Conservation (phyloP, 768 basidiomycete genomes). For the Boletus barrowsii region DNA sequence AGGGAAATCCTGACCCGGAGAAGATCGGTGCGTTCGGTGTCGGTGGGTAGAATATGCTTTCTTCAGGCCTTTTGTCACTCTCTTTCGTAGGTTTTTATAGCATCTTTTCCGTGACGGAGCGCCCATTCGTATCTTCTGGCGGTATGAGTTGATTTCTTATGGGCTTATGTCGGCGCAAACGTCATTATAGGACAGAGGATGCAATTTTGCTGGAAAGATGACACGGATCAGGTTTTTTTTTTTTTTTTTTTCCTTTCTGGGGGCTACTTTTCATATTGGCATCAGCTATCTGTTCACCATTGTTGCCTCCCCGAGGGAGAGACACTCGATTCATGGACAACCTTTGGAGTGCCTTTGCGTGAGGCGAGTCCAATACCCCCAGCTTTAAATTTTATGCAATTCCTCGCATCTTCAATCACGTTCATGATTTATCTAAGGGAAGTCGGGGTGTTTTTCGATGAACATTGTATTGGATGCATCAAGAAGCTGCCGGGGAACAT, state of each 20-base stretch:
- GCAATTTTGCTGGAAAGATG: background rate
- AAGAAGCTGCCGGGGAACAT: slow-evolving; percentile 19
- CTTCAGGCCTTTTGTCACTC: rapidly evolving
- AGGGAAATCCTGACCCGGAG: background rate
- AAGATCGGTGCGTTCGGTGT: slow-evolving; percentile 1
- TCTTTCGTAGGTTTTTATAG: slow-evolving; percentile 60
- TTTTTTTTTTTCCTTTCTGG: too few species aligned
- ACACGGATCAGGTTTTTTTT: background rate
- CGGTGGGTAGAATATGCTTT: background rate
- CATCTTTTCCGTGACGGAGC: slow-evolving; percentile 66
- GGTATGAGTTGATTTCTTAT: background rate
- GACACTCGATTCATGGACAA: slow-evolving; percentile 59
- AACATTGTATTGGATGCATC: slow-evolving; percentile 60
- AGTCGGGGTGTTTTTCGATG: slow-evolving; percentile 78
- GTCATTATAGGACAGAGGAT: background rate
- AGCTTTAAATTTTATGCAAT: slow-evolving; percentile 82
- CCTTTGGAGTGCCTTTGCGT: slow-evolving; percentile 81
- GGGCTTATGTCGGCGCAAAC: too few species aligned
- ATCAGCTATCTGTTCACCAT: background rate
- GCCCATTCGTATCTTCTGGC: background rate
- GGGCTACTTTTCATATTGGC: too few species aligned
- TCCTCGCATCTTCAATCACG: slow-evolving; percentile 87
- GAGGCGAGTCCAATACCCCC: slow-evolving; percentile 73
- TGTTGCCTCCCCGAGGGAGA: background rate
- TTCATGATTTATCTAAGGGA: slow-evolving; percentile 79